A percentile compares a stretch with the other conserved stretches of the same genome.
phyloP scores from a whole-genome alignment of 2,329 filamentous ascomycete genomes.

The Coleophoma eucalyptorum region DNA sequence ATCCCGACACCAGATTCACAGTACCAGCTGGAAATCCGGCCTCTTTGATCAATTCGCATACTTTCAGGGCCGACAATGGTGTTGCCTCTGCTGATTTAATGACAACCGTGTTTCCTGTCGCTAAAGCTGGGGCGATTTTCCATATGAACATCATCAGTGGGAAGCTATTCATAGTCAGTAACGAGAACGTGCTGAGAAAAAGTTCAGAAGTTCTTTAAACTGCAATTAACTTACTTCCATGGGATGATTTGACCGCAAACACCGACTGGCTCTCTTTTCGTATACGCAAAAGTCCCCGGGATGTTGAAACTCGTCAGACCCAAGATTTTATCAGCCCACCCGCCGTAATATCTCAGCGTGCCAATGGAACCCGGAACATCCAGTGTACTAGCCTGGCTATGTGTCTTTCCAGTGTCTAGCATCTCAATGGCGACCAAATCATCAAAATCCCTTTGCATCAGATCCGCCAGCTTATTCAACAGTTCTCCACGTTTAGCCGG shows the following conservation, averaged over 20 bases:
- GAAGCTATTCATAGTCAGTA: not conserved
- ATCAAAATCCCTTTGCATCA: conserved; percentile 3
- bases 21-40: conserved; percentile 26
- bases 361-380: not conserved
- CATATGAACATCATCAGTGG: conserved; percentile 20
- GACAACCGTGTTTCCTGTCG: conserved; percentile 30
- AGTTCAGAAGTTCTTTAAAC: not conserved
- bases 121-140: conserved; percentile 31
- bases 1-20: conserved; percentile 29
- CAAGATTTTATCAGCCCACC: conserved; percentile 8
- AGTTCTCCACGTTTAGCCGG: not conserved
- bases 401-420: not conserved
- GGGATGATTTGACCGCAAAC: conserved; percentile 64
- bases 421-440: conserved; percentile 1
- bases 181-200: not conserved
- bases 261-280: conserved; percentile 1
- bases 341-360: conserved; percentile 3
- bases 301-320: conserved; percentile 4
- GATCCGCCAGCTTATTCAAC: conserved; percentile 6
- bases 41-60: conserved; percentile 19
- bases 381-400: not conserved
- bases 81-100: conserved; percentile 31
- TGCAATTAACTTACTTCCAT: not conserved
- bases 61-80: conserved; percentile 27
- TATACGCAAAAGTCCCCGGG: conserved; percentile 1